phyloP scores from a whole-genome alignment of 306 rosid genomes.

The Betula pendula region DNA sequence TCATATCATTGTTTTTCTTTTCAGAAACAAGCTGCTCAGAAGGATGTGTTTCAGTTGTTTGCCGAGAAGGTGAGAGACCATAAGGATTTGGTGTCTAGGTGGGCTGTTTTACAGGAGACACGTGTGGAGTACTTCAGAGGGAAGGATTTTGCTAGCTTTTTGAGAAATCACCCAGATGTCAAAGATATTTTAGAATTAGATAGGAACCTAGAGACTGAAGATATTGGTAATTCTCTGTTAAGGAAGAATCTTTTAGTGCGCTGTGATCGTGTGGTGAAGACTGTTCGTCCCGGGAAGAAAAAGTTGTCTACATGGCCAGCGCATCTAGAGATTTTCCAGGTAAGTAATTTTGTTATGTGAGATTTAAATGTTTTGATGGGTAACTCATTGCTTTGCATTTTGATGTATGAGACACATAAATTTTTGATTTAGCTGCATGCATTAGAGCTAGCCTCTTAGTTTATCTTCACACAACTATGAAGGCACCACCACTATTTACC shows the following conservation, averaged over 20 bases:
- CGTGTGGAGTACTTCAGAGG: conserved; percentile 96
- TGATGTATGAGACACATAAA: background rate
- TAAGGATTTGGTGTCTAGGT: conserved; percentile 83
- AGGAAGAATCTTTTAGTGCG: conserved; percentile 82
- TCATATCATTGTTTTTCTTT: conserved; percentile 20
- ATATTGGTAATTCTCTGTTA: conserved; percentile 66
- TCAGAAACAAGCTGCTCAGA: conserved; percentile 80
- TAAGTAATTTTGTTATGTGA: conserved; percentile 32
- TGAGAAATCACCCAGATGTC: conserved; percentile 78
- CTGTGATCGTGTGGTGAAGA: conserved; percentile 95
- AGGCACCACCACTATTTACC: background rate
- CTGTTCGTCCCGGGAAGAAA: conserved; percentile 95
- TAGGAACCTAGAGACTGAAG: conserved; percentile 74
- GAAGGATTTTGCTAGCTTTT: conserved; percentile 79
- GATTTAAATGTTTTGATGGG: background rate
- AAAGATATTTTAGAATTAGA: conserved; percentile 80
- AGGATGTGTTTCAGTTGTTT: conserved; percentile 84
- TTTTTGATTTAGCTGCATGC: background rate
- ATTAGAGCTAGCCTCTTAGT: background rate
- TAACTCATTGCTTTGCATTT: conserved; percentile 10
- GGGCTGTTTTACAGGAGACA: conserved; percentile 98
- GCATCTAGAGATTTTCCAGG: conserved; percentile 87
- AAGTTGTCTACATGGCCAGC: conserved; percentile 98
- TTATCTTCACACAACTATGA: background rate
- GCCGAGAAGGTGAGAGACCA: conserved; percentile 97